Evolutionary conservation across 2,329 filamentous ascomycete genomes (phyloP).

Genomic region (Septoria linicola): DNA sequence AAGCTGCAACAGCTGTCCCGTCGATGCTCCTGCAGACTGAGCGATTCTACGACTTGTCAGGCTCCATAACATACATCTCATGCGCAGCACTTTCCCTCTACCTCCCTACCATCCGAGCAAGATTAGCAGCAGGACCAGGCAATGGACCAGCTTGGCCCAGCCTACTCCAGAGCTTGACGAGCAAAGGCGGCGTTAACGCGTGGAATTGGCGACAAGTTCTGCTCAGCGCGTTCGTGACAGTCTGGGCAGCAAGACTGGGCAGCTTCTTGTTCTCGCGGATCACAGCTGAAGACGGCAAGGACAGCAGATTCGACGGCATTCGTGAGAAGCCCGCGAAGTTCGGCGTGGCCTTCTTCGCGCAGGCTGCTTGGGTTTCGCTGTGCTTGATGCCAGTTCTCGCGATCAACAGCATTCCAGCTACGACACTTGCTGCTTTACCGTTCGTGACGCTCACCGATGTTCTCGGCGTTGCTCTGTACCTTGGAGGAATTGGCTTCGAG

Average conservation of each 20-base stretch:
- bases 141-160: constrained; percentile 49
- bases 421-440: constrained; percentile 52
- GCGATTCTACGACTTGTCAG: constrained; percentile 67
- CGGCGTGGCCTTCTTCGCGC: constrained; percentile 56
- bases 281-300: constrained; percentile 55
- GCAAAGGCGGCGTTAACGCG: constrained; percentile 42
- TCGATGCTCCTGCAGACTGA: constrained; percentile 62
- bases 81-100: constrained; percentile 63
- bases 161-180: constrained; percentile 48
- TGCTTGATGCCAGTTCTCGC: constrained; percentile 65
- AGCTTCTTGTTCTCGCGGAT: constrained; percentile 64
- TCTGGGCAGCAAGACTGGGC: constrained; percentile 65
- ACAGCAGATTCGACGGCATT: constrained; percentile 59
- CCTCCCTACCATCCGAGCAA: constrained; percentile 59
- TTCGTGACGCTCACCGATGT: constrained; percentile 54
- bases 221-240: constrained; percentile 54
- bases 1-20: constrained; percentile 61
- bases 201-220: constrained; percentile 64
- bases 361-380: constrained; percentile 68
- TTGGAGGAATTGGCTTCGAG: constrained; percentile 61
- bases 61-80: constrained; percentile 64
- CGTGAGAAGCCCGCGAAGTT: constrained; percentile 55
- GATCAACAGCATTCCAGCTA: constrained; percentile 60
- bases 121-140: constrained; percentile 48
- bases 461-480: constrained; percentile 58